A percentile compares a stretch with the other conserved stretches of the same genome.
Evolutionary conservation across 768 basidiomycete species (phyloP).

Genomic region (Clitopilus hobsonii): DNA sequence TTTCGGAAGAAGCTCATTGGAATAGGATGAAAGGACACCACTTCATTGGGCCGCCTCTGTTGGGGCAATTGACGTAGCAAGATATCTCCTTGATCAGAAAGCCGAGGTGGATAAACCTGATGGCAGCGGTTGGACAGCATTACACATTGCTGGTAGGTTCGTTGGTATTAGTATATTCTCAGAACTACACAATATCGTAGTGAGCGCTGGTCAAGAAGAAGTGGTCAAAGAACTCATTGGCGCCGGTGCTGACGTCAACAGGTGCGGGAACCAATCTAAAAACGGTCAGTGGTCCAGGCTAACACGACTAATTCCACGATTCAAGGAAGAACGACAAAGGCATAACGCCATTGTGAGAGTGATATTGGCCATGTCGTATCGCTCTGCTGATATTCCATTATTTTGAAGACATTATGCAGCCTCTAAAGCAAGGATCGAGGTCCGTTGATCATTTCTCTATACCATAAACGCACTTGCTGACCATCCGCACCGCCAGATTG

Average conservation of each 20-base stretch:
- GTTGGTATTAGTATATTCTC: conserved; percentile 3
- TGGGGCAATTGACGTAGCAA: conserved; percentile 61
- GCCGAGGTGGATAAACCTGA: conserved; percentile 68
- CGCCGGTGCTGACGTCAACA: conserved; percentile 78
- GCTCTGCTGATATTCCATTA: conserved; percentile 9
- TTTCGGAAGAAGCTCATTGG: not conserved
- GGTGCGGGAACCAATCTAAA: conserved; percentile 23
- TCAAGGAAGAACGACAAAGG: conserved; percentile 73
- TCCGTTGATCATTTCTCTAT: conserved; percentile 25
- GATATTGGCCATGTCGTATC: conserved; percentile 6
- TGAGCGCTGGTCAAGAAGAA: conserved; percentile 76
- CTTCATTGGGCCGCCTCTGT: conserved; percentile 85
- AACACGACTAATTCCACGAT: too few species aligned
- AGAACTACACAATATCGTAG: conserved; percentile 33
- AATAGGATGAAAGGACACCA: conserved; percentile 68
- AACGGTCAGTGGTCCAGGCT: too few species aligned
- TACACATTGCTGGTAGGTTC: conserved; percentile 69
- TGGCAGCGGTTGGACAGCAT: conserved; percentile 67
- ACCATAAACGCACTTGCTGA: conserved; percentile 12
- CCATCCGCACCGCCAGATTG: conserved; percentile 56
- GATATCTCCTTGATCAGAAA: conserved; percentile 65
- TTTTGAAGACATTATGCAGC: conserved; percentile 81
- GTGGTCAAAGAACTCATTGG: conserved; percentile 74
- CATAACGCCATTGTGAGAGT: conserved; percentile 71
- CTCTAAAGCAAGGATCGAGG: conserved; percentile 85